Base-by-base conservation (phyloP, 345 rosid genomes). In the Eucalyptus marginata region DNA sequence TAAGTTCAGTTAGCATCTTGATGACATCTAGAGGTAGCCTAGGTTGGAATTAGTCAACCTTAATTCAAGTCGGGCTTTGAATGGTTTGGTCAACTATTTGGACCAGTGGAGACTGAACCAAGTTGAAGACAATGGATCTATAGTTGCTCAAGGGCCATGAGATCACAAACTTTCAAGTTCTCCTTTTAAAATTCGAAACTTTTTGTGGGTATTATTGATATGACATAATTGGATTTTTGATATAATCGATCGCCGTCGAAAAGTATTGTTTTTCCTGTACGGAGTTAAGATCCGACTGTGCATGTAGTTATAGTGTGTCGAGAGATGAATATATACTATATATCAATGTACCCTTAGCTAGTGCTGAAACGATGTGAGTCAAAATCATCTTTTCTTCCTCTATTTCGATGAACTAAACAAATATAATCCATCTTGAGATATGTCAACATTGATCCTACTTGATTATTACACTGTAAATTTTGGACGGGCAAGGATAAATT, bases 371-470 rank as follows among this genome's bases (percentile, higher is more conserved):
- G 36, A 7, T 36, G 27, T 12, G 24, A 10, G 46, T 71, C 14
- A 0, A 36, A 71, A 36, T 71, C 1, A 3, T 71, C 27, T 71
- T 68, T 36, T 36, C 22, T 36, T 11, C 47, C 15, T 71, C 3
- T 20, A 36, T 3, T 2, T 27, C 1, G 27, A 36, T 13, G 27
- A 71, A 31, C 83, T 18, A 36, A 68, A 36, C 4, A 18, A 6
- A 20, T 18, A 40, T 8, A 6, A 6, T 71, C 8, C 14, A 36
- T 71, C 14, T 36, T 36, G 8, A 43, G 2, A 36, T 20, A 17
- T 1, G 8, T 20, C 3, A 2, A 10, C 5, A 36, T 71, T 0
- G 5, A 71, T 36, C 15, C 47, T 71, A 18, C 83, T 36, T 16
- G 27, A 36, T 71, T 20, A 24, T 18, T 17, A 18, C 2, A 3